These are phyloP conservation scores for Ustilago cynodontis DNA, from an alignment of 1,284 basidiomycete species.

Conservation along the genomic window DNA sequence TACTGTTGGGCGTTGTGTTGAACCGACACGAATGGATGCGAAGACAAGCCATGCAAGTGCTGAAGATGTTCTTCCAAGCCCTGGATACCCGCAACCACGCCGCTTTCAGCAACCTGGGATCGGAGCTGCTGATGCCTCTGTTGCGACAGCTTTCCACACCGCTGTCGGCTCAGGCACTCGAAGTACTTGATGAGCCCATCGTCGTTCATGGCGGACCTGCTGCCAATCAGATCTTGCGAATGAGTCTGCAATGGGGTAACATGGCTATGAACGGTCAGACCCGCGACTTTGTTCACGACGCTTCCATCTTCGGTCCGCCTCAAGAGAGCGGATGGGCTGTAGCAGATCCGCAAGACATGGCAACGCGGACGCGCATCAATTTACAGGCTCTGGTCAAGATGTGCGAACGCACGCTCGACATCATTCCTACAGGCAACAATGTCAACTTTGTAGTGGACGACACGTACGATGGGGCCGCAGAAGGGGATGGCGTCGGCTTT, in stretches of 20 bases:
- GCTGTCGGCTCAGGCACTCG: slow-evolving; percentile 84
- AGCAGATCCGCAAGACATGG: slow-evolving; percentile 60
- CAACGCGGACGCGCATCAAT: slow-evolving; percentile 61
- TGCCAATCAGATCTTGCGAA: slow-evolving; percentile 85
- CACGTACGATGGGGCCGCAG: slow-evolving; percentile 38
- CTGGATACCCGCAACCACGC: slow-evolving; percentile 80
- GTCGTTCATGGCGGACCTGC: slow-evolving; percentile 79
- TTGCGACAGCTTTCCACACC: slow-evolving; percentile 87
- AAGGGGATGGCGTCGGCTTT: slow-evolving; percentile 31
- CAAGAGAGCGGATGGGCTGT: slow-evolving; percentile 65
- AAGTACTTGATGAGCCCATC: slow-evolving; percentile 89
- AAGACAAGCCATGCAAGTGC: slow-evolving; percentile 84
- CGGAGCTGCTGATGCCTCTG: slow-evolving; percentile 89
- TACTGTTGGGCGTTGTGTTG: slow-evolving; percentile 86
- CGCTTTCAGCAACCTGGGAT: slow-evolving; percentile 78
- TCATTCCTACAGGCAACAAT: slow-evolving; percentile 53
- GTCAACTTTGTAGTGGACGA: slow-evolving; percentile 64
- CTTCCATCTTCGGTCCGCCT: slow-evolving; percentile 60
- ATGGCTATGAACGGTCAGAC: slow-evolving; percentile 29
- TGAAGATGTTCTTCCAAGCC: slow-evolving; percentile 89
- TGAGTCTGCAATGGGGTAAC: slow-evolving; percentile 74
- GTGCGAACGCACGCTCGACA: slow-evolving; percentile 62
- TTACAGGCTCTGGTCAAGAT: slow-evolving; percentile 61
- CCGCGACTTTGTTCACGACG: slow-evolving; percentile 54
- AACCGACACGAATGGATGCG: slow-evolving; percentile 86